These are phyloP conservation scores for Afroboletus lepidellus DNA, from an alignment of 1,284 basidiomycete species.

Conservation along the genomic window DNA sequence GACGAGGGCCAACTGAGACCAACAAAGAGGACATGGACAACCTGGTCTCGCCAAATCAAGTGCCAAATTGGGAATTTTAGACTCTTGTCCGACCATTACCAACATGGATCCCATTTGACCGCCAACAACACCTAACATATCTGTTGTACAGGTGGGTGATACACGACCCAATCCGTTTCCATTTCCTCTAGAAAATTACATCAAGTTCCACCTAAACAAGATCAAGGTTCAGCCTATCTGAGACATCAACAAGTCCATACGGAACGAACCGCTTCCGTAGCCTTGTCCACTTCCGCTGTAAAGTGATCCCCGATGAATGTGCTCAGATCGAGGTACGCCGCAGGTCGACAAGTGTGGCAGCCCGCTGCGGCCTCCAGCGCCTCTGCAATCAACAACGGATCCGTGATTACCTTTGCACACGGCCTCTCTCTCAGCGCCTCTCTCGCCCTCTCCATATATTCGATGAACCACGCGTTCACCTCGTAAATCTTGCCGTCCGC, in stretches of 20 bases:
- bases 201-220: conserved; percentile 33
- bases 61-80: background rate
- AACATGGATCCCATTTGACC: background rate
- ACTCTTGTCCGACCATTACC: no score
- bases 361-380: conserved; percentile 26
- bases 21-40: background rate
- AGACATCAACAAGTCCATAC: conserved; percentile 6
- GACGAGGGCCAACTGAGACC: background rate
- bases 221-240: conserved; percentile 2
- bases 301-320: conserved; percentile 33
- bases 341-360: conserved; percentile 31
- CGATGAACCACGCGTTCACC: conserved; percentile 36
- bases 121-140: background rate
- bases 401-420: conserved; percentile 31
- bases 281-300: conserved; percentile 29
- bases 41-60: background rate
- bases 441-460: conserved; percentile 34
- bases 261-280: conserved; percentile 29
- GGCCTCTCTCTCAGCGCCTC: conserved; percentile 32
- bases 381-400: conserved; percentile 32
- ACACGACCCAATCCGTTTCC: background rate
- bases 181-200: conserved; percentile 25
- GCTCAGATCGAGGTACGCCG: conserved; percentile 32
- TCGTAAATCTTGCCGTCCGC: conserved; percentile 36
- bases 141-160: conserved; percentile 12